Evolutionary conservation across 2,329 filamentous ascomycete genomes (phyloP).

Genomic region (Colletotrichum aenigma): DNA sequence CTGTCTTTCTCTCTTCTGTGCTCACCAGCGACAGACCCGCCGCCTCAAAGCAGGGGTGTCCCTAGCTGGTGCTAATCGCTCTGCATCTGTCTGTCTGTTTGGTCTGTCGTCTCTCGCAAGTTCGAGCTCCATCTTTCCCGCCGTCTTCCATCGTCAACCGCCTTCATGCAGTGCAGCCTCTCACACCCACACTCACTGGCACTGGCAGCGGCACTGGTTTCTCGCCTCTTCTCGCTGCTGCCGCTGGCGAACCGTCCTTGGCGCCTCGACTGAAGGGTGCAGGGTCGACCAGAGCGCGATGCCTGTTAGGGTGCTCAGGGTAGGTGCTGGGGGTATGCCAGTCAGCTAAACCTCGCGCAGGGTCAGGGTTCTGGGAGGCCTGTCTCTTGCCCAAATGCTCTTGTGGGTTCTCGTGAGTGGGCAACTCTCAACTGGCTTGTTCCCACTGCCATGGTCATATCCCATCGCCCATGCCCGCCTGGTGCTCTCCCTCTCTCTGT

Average conservation of each 20-base stretch:
- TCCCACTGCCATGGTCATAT: not conserved
- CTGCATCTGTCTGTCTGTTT: not conserved
- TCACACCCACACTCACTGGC: not conserved
- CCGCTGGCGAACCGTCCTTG: slow-evolving; percentile 8
- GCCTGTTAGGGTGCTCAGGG: not conserved
- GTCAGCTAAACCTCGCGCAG: not conserved
- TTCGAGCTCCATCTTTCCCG: not conserved
- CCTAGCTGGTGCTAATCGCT: not conserved
- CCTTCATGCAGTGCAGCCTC: not conserved
- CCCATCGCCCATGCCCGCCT: not conserved
- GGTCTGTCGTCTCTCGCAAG: not conserved
- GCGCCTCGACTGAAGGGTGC: not conserved
- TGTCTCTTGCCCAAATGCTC: not conserved
- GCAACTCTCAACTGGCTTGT: not conserved
- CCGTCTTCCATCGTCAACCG: not conserved
- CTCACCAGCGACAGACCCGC: not conserved
- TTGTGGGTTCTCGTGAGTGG: not conserved
- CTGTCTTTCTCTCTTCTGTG: not conserved
- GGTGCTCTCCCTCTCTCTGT: not conserved
- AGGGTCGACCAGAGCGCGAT: not conserved
- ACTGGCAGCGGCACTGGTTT: not conserved
- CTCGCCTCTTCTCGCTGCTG: slow-evolving; percentile 1
- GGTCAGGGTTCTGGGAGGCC: not conserved
- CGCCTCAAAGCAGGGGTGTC: slow-evolving; percentile 1
- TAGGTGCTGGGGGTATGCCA: slow-evolving; percentile 2